Base-by-base conservation (phyloP, 257 asterid genomes). In the Solanum clarkiae region DNA sequence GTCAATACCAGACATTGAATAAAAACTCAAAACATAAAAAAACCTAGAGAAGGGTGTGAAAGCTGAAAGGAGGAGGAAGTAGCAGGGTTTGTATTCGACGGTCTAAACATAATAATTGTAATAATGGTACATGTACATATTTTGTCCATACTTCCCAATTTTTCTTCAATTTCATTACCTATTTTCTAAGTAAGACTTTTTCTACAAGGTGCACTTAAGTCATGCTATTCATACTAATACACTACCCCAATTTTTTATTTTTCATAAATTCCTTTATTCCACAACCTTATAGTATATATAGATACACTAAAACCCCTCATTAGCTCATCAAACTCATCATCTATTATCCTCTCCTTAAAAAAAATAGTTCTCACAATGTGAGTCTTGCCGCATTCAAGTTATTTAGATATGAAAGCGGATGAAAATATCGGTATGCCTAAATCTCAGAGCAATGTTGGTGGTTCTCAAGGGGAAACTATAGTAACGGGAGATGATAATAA, bases 341-440 rank as follows among this genome's bases (percentile, higher is more conserved):
- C 32, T 29, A 29, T 29, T 29, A 29, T 29, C 32, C 32, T 29
- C 32, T 29, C 32, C 32, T 29, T 29, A 29, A 29, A 29, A 29
- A 29, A 60, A 59, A 59, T n/a, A 59, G 2, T 22, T 13, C 7
- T 42, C 7, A 42, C 7, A 42, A 7, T 42, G 8, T 42, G 7
- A 42, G 7, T 42, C 7, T 42, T 4, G 11, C 3, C 13, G 11
- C 10, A 10, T 10, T 22, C 36, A 15, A 24, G 49, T 53, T 22
- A 44, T 17, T 26, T 24, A 56, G 90, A 91, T 94, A 88, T 88
- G 91, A 93, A 90, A 90, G 92, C 88, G 84, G 86, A 42, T 42
- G 92, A 7, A 88, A 82, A 69, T 86, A 91, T 36, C 87, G 88
- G 56, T 86, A 85, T 81, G 85, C 91, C 92, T 92, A 88, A 90